A percentile compares a stretch with the other conserved stretches of the same genome.
phyloP scores from a whole-genome alignment of 2,329 filamentous ascomycete species.

The Ceratocystis eucalypticola region DNA sequence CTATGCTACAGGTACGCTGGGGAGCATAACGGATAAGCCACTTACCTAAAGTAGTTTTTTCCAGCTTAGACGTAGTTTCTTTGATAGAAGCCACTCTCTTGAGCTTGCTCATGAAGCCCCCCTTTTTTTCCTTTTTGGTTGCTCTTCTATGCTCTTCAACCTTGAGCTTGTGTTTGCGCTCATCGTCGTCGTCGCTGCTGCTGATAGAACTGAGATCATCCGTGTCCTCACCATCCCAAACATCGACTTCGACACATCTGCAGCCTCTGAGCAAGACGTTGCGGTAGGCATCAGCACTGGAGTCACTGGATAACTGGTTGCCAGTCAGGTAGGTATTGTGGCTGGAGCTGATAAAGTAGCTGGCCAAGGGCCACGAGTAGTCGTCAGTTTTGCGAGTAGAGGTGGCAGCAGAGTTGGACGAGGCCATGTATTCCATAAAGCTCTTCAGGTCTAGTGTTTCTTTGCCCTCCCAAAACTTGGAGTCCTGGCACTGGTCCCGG shows the following conservation, averaged over 20 bases:
- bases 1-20: conserved; percentile 20
- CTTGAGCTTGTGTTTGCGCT: conserved; percentile 20
- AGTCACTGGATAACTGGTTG: conserved; percentile 74
- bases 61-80: conserved; percentile 35
- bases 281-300: conserved; percentile 78
- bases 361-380: conserved; percentile 66
- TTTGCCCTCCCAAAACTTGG: conserved; percentile 17
- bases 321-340: conserved; percentile 91
- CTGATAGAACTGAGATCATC: conserved; percentile 49
- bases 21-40: neutral
- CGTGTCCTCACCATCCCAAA: conserved; percentile 78
- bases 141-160: conserved; percentile 34
- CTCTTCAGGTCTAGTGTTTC: conserved; percentile 32
- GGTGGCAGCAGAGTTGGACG: conserved; percentile 32
- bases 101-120: conserved; percentile 45
- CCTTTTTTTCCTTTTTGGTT: conserved; percentile 44
- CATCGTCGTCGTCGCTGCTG: conserved; percentile 37
- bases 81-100: conserved; percentile 34
- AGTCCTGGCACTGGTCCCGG: conserved; percentile 21
- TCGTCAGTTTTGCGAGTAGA: conserved; percentile 33
- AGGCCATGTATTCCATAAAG: conserved; percentile 46
- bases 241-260: conserved; percentile 86
- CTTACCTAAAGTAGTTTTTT: conserved; percentile 36
- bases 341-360: conserved; percentile 88
- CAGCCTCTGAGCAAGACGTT: conserved; percentile 72